These are phyloP conservation scores for Hanseniaspora guilliermondii DNA, from an alignment of 805 yeast species.

Conservation along the genomic window DNA sequence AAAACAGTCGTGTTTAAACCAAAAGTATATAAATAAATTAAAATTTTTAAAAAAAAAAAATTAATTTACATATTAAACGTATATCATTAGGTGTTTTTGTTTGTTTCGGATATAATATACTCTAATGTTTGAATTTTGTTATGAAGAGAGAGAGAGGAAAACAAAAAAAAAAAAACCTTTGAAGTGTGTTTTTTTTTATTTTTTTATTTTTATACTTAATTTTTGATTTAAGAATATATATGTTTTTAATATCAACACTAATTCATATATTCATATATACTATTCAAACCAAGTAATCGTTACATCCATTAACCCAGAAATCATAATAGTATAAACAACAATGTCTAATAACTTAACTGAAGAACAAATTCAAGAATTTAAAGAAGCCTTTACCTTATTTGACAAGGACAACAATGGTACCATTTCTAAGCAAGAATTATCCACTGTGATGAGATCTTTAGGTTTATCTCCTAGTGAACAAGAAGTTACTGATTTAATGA, in stretches of 20 bases:
- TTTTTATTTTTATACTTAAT: not conserved
- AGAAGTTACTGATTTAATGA: conserved; percentile 91
- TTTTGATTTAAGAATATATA: not conserved
- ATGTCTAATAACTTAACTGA: conserved; percentile 58
- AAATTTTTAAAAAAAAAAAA: no score
- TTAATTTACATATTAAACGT: no score
- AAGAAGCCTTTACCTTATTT: conserved; percentile 93
- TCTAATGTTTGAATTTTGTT: no score
- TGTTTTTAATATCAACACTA: no score
- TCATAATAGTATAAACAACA: not conserved
- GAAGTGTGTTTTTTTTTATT: not conserved
- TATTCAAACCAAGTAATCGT: not conserved
- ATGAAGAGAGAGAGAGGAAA: no score
- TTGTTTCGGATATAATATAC: no score
- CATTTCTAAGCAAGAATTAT: conserved; percentile 88
- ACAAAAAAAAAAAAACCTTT: not conserved
- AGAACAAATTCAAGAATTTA: conserved; percentile 92
- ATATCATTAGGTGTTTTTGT: no score
- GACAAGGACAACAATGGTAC: conserved; percentile 96
- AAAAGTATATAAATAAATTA: no score
- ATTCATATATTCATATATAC: no score
- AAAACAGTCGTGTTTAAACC: no score
- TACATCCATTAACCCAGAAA: not conserved
- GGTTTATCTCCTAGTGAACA: conserved; percentile 95
- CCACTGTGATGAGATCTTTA: conserved; percentile 97